Base-by-base conservation (phyloP, 768 basidiomycete species). In the Leccinellum rugosiceps region DNA sequence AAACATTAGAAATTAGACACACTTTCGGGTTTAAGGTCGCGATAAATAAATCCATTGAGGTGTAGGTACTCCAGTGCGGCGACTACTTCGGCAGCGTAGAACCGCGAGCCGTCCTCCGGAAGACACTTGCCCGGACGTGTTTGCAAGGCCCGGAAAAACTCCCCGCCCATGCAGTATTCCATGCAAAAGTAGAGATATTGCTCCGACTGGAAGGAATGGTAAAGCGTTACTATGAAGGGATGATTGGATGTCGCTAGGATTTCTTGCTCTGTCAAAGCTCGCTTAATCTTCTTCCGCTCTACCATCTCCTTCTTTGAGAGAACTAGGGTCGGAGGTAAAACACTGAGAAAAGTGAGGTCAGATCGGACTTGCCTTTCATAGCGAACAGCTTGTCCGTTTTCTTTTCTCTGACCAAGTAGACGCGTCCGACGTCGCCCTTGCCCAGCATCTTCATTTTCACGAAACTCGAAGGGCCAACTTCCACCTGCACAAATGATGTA, bases 281-380 rank as follows among this genome's bases (percentile, higher is more conserved):
- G 86, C 74, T 99, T 99, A 78, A 99, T 96, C 81, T 99, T 99
- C 79, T 96, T 97, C 66, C 97, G 86, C 77, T 96, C 94, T 73
- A 99, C 95, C 96, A 99, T 98, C 80, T 99, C 97, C 79, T 90
- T 92, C 80, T 98, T 98, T 51, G 94, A 97, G 46, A 99, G 79
- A 23, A 99, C 97, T 96, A 73, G 68, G 70, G 74, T 69, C 71
- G 75, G 3, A 57, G 32, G 56, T 63, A 26, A 64, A 58, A 50
- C 38, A 53, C 50, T 50, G 51, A 26, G 7, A 55, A 55, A 38
- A 11, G 51, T 21, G 49, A 50, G 35, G 43, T 44, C 50, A 48
- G 45, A 61, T 34, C 15, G 55, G 43, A 72, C 83, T 68, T 78
- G 94, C 95, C 95, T 86, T 99, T 99, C 97, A 99, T 99, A 57